These are phyloP conservation scores for Vitis vinifera DNA, from an alignment of 164 flowering plant genomes.

Conservation along the genomic window DNA sequence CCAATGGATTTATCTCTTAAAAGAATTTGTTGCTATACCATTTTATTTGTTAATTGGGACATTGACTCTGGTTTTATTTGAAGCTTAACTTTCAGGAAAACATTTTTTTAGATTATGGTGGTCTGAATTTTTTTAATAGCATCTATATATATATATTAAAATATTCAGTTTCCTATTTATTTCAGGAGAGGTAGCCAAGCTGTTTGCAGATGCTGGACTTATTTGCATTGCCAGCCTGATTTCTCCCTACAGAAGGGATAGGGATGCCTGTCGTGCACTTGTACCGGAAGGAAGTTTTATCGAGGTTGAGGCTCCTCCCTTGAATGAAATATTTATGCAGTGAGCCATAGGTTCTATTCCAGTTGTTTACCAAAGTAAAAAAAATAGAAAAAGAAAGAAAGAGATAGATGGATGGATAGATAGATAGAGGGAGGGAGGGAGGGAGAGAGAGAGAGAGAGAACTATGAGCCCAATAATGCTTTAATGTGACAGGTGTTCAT, in stretches of 20 bases:
- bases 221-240: slow-evolving; percentile 80
- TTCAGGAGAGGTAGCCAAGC: slow-evolving; percentile 82
- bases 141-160: not conserved
- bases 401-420: too few relatives aligned
- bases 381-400: too few relatives aligned
- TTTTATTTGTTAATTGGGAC: too few relatives aligned
- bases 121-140: too few relatives aligned
- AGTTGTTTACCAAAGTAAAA: too few relatives aligned
- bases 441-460: too few relatives aligned
- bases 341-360: too few relatives aligned
- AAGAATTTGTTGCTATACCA: too few relatives aligned
- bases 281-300: slow-evolving; percentile 61
- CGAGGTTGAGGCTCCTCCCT: slow-evolving; percentile 44
- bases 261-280: slow-evolving; percentile 72
- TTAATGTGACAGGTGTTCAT: slow-evolving; percentile 52
- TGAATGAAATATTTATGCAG: not conserved
- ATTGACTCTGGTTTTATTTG: too few relatives aligned
- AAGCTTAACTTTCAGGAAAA: slow-evolving; percentile 39
- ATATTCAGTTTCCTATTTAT: slow-evolving; percentile 1
- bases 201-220: slow-evolving; percentile 80
- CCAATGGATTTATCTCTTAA: too few relatives aligned
- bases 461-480: not conserved
- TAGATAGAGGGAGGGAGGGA: too few relatives aligned
- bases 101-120: not conserved
- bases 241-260: slow-evolving; percentile 72